Conservation (phyloP, 441 rosid species). For the Kokia cookei region DNA sequence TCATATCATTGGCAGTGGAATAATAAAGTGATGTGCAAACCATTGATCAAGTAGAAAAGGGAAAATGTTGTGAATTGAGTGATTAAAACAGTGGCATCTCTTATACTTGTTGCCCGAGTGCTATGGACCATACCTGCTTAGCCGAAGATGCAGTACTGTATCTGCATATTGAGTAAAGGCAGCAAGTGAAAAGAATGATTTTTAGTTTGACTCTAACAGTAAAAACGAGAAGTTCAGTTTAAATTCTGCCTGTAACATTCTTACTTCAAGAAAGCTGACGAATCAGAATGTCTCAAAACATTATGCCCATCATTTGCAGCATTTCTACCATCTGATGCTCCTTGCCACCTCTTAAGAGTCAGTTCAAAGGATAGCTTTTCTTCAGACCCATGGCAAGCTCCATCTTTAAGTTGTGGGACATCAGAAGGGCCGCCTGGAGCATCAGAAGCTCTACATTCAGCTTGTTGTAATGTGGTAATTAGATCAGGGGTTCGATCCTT, state of each 20-base stretch:
- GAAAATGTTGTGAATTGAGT: not conserved
- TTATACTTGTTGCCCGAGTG: not conserved
- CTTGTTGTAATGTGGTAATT: slow-evolving; percentile 12
- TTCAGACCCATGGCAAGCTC: slow-evolving; percentile 23
- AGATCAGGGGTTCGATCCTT: slow-evolving; percentile 14
- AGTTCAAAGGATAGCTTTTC: slow-evolving; percentile 38
- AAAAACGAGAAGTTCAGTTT: slow-evolving; percentile 1
- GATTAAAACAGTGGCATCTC: not conserved
- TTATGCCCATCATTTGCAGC: slow-evolving; percentile 37
- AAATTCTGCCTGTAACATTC: slow-evolving; percentile 10
- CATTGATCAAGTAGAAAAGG: not conserved
- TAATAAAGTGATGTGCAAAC: not conserved
- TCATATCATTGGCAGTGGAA: not conserved
- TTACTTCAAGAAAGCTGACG: slow-evolving; percentile 77
- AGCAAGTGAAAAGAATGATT: not conserved
- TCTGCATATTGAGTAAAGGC: slow-evolving; percentile 30
- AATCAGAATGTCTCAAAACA: slow-evolving; percentile 55
- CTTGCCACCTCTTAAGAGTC: slow-evolving; percentile 37
- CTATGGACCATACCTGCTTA: slow-evolving; percentile 39
- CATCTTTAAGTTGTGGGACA: slow-evolving; percentile 28
- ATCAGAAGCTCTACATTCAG: slow-evolving; percentile 25
- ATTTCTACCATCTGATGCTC: slow-evolving; percentile 25
- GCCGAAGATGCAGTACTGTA: slow-evolving; percentile 51
- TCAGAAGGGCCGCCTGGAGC: slow-evolving; percentile 22
- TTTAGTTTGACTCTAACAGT: slow-evolving; percentile 1